phyloP scores from a whole-genome alignment of 768 basidiomycete species.

The Phlebiopsis gigantea region DNA sequence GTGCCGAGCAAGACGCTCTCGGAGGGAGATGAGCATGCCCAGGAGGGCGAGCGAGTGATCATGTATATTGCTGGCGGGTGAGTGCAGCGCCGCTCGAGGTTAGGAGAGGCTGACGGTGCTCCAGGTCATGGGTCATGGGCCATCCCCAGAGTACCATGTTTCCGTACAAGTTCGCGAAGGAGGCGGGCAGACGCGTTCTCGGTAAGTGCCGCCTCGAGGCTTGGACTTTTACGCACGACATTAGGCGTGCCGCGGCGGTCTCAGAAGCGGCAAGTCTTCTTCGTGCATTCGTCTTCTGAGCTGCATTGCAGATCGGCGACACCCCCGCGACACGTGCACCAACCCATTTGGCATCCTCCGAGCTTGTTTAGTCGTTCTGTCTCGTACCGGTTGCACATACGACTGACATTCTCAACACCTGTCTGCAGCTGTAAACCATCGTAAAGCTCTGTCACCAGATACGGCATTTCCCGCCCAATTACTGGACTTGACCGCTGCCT shows the following conservation, averaged over 20 bases:
- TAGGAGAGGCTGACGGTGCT: background rate
- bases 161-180: conserved; percentile 8
- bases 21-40: conserved; percentile 1
- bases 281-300: too few species aligned
- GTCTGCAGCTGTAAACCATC: conserved; percentile 8
- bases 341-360: too few species aligned
- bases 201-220: too few species aligned
- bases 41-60: conserved; percentile 3
- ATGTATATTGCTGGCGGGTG: conserved; percentile 11
- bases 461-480: conserved; percentile 49
- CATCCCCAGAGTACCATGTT: conserved; percentile 13
- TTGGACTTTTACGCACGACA: too few species aligned
- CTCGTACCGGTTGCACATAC: too few species aligned
- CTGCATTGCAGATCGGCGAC: too few species aligned
- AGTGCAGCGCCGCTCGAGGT: background rate
- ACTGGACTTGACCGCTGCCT: conserved; percentile 46
- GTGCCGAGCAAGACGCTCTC: background rate
- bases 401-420: too few species aligned
- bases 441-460: conserved; percentile 20
- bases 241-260: background rate
- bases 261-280: too few species aligned
- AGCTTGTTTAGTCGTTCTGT: too few species aligned
- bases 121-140: conserved; percentile 13
- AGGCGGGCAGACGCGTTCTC: conserved; percentile 3
- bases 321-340: too few species aligned